Conservation (phyloP, 108 stramenopile species). For the Cyclotella sp. region DNA sequence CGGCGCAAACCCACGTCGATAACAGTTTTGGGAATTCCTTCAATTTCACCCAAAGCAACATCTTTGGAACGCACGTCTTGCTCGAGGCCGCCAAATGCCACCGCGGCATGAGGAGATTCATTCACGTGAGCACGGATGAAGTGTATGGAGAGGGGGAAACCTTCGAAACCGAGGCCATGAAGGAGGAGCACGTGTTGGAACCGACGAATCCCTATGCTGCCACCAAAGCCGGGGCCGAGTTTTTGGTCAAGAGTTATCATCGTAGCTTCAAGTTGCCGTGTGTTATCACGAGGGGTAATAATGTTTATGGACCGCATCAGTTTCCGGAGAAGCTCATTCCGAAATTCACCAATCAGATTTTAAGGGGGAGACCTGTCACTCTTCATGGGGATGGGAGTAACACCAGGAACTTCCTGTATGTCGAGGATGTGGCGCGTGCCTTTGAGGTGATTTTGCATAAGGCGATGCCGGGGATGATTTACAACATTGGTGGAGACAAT, state of each 20-base stretch:
- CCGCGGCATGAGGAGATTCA: conserved; percentile 85
- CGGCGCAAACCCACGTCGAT: conserved; percentile 98
- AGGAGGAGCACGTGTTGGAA: conserved; percentile 95
- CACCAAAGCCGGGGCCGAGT: conserved; percentile 99
- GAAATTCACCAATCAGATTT: conserved; percentile 98
- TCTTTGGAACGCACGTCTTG: conserved; percentile 98
- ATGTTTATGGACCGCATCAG: conserved; percentile 99
- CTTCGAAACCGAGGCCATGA: conserved; percentile 94
- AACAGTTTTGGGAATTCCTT: conserved; percentile 99
- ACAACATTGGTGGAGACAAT: conserved; percentile 98
- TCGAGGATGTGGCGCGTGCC: conserved; percentile 96
- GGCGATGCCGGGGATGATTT: conserved; percentile 89
- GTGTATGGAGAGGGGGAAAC: conserved; percentile 98
- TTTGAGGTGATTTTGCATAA: conserved; percentile 97
- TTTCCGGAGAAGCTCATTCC: conserved; percentile 99
- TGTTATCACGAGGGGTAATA: conserved; percentile 98
- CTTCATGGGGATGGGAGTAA: conserved; percentile 97
- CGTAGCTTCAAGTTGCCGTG: conserved; percentile 92
- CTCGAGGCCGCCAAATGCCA: conserved; percentile 95
- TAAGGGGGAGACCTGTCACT: conserved; percentile 90
- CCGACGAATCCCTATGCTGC: conserved; percentile 99
- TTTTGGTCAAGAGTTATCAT: conserved; percentile 94
- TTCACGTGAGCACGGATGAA: conserved; percentile 98
- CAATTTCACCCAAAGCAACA: conserved; percentile 98
- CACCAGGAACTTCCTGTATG: conserved; percentile 97